These are phyloP conservation scores for Penicillium verrucosum DNA, from an alignment of 2,329 filamentous ascomycete genomes.

Conservation along the genomic window DNA sequence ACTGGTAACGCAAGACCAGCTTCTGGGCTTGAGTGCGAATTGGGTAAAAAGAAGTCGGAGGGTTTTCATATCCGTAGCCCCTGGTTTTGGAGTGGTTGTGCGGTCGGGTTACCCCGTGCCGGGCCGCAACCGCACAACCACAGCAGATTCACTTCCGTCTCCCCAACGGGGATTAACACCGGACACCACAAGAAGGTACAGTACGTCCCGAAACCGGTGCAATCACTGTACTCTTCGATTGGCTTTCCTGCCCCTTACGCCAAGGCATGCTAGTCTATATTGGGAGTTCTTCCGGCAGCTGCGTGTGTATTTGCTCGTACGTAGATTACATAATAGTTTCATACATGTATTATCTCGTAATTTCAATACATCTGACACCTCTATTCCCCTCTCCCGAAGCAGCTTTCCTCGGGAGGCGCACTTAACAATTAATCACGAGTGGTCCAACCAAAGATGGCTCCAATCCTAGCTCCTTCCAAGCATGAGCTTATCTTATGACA, in stretches of 20 bases:
- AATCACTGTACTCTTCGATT: too few relatives aligned
- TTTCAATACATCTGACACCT: too few relatives aligned
- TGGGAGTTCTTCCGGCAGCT: too few relatives aligned
- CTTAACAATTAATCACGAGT: too few relatives aligned
- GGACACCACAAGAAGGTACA: slow-evolving; percentile 17
- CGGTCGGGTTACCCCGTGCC: neutral
- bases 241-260: too few relatives aligned
- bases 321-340: too few relatives aligned
- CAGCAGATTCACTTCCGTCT: slow-evolving; percentile 8
- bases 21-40: slow-evolving; percentile 13
- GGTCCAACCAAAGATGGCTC: neutral
- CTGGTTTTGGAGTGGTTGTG: slow-evolving; percentile 13
- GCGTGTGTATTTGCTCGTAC: too few relatives aligned
- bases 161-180: slow-evolving; percentile 10
- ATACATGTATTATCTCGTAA: too few relatives aligned
- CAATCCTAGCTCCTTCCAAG: neutral
- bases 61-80: slow-evolving; percentile 11
- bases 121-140: slow-evolving; percentile 7
- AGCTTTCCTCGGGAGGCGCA: too few relatives aligned
- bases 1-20: slow-evolving; percentile 13
- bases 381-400: too few relatives aligned
- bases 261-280: too few relatives aligned
- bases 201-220: too few relatives aligned
- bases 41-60: slow-evolving; percentile 11
- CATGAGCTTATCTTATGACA: neutral